Base-by-base conservation (phyloP, 2,329 filamentous ascomycete genomes). In the Phialophora verrucosa region DNA sequence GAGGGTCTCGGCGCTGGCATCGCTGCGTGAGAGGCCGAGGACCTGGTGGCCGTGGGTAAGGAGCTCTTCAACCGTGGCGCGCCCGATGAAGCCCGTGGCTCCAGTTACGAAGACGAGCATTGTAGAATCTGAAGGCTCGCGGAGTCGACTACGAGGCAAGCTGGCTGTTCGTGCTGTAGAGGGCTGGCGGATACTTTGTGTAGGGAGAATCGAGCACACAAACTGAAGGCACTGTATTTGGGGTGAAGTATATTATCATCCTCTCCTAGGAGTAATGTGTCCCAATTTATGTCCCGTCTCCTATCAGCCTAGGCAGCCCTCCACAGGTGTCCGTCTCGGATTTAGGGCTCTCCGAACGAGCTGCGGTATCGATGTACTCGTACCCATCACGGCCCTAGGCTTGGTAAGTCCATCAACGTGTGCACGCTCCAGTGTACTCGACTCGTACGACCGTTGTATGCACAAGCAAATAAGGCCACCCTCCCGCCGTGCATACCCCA, bases 91-190 rank as follows among this genome's bases (percentile, higher is more conserved):
- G 70, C 81, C 81, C 6, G 79, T 77, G 4, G 79, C 76, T 49
- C 81, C 81, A 6, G 81, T 83, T 55, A 82, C 74, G 69, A 80
- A 81, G 65, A 79, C 74, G 20, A 68, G 74, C 76, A 78, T 74
- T 11, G 20, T 71, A 29, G 7, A 20, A 17, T 10, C 23, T 8
- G 31, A 23, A 49, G 10, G 17, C n/a, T 49, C 11, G 11, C 25
- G 10, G 20, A 27, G 23, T 10, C 2, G 23, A 23, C 3, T 49
- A 20, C 23, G 23, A 25, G 2, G 4, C 8, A 2, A 6, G 29
- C 29, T 31, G 7, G 29, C 29, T 31, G 29, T 31, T 35, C 11
- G 32, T 35, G 32, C 32, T 35, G 32, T 1, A 35, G 32, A 35
- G 32, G 3, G 32, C 2, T 35, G 10, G 31, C 32, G 10, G 11